A percentile compares a stretch with the other conserved stretches of the same genome.
phyloP scores from a whole-genome alignment of 768 basidiomycete genomes.

The Hirschioporus abietinus region DNA sequence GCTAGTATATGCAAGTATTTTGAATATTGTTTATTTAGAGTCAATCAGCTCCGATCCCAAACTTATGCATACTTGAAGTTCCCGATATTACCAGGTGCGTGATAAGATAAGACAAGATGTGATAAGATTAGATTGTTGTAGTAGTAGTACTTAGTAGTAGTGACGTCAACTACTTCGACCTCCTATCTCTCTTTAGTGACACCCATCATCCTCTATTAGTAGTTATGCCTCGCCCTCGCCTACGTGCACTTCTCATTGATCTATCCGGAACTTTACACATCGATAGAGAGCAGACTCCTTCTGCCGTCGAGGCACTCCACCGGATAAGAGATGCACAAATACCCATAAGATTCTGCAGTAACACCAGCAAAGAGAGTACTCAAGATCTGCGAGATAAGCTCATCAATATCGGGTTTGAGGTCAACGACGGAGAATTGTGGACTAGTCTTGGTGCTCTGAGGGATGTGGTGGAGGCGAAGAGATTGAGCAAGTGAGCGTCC shows the following conservation, averaged over 20 bases:
- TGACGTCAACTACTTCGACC: too few relatives aligned
- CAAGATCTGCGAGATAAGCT: slow-evolving; percentile 38
- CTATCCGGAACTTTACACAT: slow-evolving; percentile 64
- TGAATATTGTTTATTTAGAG: too few relatives aligned
- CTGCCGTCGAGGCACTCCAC: slow-evolving; percentile 41
- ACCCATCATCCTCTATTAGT: too few relatives aligned
- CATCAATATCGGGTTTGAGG: slow-evolving; percentile 42
- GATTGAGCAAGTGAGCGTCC: slow-evolving; percentile 34
- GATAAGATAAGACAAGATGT: too few relatives aligned
- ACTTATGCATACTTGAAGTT: too few relatives aligned
- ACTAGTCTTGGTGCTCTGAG: slow-evolving; percentile 60
- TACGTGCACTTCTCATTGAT: slow-evolving; percentile 55
- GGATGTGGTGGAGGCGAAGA: slow-evolving; percentile 35
- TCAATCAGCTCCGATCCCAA: too few relatives aligned
- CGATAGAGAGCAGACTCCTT: slow-evolving; percentile 41
- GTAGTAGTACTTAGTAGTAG: too few relatives aligned
- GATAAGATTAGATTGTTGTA: too few relatives aligned
- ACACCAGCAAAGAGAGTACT: slow-evolving; percentile 63
- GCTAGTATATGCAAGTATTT: too few relatives aligned
- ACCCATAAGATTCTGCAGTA: slow-evolving; percentile 49
- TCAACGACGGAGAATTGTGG: slow-evolving; percentile 45
- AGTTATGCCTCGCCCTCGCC: slow-evolving; percentile 26
- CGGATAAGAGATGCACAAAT: slow-evolving; percentile 25
- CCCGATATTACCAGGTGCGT: too few relatives aligned
- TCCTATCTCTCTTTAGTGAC: too few relatives aligned